Evolutionary conservation across 441 rosid species (phyloP).

Genomic region (Populus hybrid): DNA sequence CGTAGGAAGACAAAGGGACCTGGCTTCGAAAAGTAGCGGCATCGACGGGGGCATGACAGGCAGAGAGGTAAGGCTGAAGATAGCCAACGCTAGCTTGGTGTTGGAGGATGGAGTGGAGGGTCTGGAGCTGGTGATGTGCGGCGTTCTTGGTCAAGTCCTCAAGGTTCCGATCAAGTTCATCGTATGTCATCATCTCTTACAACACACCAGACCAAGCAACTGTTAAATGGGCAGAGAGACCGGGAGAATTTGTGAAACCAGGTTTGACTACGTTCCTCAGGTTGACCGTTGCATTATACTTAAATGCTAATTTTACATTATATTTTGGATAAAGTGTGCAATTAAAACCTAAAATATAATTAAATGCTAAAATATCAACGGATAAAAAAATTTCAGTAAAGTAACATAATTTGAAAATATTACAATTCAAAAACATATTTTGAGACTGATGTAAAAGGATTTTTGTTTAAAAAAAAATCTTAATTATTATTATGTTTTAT

Average conservation of each 20-base stretch:
- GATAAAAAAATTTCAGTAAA: too few species aligned
- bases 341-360: too few species aligned
- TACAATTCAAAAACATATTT: too few species aligned
- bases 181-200: constrained; percentile 19
- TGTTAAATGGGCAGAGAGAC: not conserved
- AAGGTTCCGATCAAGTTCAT: constrained; percentile 28
- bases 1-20: constrained; percentile 43
- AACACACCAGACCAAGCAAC: not conserved
- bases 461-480: too few species aligned
- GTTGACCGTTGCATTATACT: not conserved
- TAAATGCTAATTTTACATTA: not conserved
- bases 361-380: too few species aligned
- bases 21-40: constrained; percentile 25
- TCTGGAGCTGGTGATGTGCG: constrained; percentile 29
- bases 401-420: too few species aligned
- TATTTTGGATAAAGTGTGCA: too few species aligned
- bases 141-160: constrained; percentile 38
- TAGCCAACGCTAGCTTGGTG: constrained; percentile 34
- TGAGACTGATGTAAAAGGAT: accelerated
- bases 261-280: not conserved
- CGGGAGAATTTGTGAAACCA: not conserved
- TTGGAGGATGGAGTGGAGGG: constrained; percentile 40
- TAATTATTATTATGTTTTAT: too few species aligned
- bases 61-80: constrained; percentile 33
- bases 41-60: constrained; percentile 17